phyloP scores from a whole-genome alignment of 352 stramenopile genomes.

The Thalassiosira mediterranea region DNA sequence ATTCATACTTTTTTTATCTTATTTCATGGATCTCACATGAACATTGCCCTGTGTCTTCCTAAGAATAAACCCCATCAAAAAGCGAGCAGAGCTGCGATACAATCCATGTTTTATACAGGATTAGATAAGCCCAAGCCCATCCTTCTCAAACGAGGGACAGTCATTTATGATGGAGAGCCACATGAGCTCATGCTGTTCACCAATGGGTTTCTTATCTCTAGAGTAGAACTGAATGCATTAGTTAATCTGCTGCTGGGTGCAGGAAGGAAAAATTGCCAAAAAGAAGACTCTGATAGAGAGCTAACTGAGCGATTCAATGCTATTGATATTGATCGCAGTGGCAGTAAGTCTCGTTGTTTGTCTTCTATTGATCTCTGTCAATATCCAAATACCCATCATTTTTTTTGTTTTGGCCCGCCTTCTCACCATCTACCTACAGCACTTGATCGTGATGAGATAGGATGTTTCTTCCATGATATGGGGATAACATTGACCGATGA shows the following conservation, averaged over 20 bases:
- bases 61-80: too few relatives aligned
- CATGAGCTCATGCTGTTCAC: constrained; percentile 48
- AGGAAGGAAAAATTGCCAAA: constrained; percentile 10
- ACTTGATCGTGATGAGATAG: constrained; percentile 26
- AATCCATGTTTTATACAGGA: constrained; percentile 28
- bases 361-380: too few relatives aligned
- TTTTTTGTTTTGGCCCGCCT: too few relatives aligned
- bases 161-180: constrained; percentile 27
- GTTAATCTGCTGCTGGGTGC: constrained; percentile 27
- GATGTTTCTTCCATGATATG: constrained; percentile 26
- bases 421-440: too few relatives aligned
- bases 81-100: constrained; percentile 20
- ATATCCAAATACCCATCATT: too few relatives aligned
- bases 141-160: constrained; percentile 41
- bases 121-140: constrained; percentile 44
- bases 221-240: constrained; percentile 31
- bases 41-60: too few relatives aligned
- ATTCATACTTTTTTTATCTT: too few relatives aligned
- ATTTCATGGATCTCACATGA: too few relatives aligned
- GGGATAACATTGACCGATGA: constrained; percentile 29
- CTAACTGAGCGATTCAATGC: constrained; percentile 35
- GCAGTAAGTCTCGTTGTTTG: too few relatives aligned
- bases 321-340: constrained; percentile 42
- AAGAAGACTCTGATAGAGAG: not conserved
- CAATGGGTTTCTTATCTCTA: constrained; percentile 27